phyloP scores from a whole-genome alignment of 2,329 filamentous ascomycete genomes.

The Trichophyton schoenleinii region DNA sequence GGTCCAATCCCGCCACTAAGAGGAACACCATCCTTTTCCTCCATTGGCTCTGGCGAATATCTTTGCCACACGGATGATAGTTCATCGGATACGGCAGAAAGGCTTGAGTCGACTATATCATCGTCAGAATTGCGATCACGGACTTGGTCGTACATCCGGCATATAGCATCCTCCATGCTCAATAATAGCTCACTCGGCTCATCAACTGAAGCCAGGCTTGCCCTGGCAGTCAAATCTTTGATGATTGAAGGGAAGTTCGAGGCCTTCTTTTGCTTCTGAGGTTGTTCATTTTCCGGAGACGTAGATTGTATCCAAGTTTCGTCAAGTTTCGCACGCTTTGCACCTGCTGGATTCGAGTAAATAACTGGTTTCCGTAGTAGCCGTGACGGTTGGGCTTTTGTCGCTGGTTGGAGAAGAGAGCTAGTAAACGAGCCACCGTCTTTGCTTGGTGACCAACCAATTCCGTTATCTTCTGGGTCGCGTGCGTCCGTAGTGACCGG shows the following conservation, averaged over 20 bases:
- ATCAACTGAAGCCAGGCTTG: slow-evolving; percentile 45
- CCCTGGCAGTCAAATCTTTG: slow-evolving; percentile 51
- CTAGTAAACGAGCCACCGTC: not conserved
- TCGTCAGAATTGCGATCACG: slow-evolving; percentile 23
- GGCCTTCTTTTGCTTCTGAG: slow-evolving; percentile 35
- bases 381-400: not conserved
- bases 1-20: slow-evolving; percentile 53
- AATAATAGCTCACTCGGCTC: slow-evolving; percentile 64
- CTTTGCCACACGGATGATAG: slow-evolving; percentile 26
- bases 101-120: slow-evolving; percentile 19
- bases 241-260: slow-evolving; percentile 59
- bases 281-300: slow-evolving; percentile 23
- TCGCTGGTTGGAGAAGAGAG: not conserved
- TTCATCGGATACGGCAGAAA: slow-evolving; percentile 26
- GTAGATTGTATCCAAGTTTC: slow-evolving; percentile 27
- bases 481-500: not conserved
- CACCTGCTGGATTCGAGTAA: slow-evolving; percentile 32
- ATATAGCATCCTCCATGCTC: slow-evolving; percentile 59
- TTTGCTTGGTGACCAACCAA: not conserved
- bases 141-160: slow-evolving; percentile 45
- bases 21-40: slow-evolving; percentile 10
- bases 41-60: slow-evolving; percentile 33
- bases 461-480: not conserved
- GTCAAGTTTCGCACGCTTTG: slow-evolving; percentile 32
- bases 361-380: slow-evolving; percentile 24